Evolutionary conservation across 164 flowering plant genomes (phyloP).

Genomic region (Dillenia turbinata): DNA sequence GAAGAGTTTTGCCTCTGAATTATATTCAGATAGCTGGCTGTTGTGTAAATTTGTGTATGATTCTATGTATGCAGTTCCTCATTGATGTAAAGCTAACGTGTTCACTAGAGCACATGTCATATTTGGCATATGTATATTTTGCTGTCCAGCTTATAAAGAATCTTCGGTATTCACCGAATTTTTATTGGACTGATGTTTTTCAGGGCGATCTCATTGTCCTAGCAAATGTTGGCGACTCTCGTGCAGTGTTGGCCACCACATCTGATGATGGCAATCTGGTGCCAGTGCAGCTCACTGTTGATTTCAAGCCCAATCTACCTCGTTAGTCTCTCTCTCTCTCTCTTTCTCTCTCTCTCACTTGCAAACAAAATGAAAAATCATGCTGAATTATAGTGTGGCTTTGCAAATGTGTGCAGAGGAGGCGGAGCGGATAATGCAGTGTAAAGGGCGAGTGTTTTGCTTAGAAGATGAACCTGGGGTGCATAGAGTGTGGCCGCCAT

Average conservation of each 20-base stretch:
- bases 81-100: too few species aligned
- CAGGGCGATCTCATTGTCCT: constrained; percentile 64
- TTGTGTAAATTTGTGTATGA: too few species aligned
- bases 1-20: too few species aligned
- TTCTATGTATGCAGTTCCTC: too few species aligned
- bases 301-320: constrained; percentile 82
- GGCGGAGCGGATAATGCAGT: constrained; percentile 60
- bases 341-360: neutral
- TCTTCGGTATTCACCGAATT: neutral
- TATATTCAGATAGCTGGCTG: too few species aligned
- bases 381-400: neutral
- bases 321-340: constrained; percentile 42
- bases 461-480: constrained; percentile 83
- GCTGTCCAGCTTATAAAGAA: too few species aligned
- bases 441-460: constrained; percentile 69
- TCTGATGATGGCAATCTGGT: constrained; percentile 74
- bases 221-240: constrained; percentile 91
- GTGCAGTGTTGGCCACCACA: constrained; percentile 78
- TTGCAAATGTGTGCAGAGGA: constrained; percentile 50
- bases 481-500: constrained; percentile 74
- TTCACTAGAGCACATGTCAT: too few species aligned
- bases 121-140: too few species aligned
- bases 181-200: constrained; percentile 6
- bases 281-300: constrained; percentile 71
- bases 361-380: too few species aligned